A percentile compares a stretch with the other conserved stretches of the same genome.
These are phyloP conservation scores for Debaryomycetaceae sp. DNA, from an alignment of 1,139 yeast genomes.

Conservation along the genomic window DNA sequence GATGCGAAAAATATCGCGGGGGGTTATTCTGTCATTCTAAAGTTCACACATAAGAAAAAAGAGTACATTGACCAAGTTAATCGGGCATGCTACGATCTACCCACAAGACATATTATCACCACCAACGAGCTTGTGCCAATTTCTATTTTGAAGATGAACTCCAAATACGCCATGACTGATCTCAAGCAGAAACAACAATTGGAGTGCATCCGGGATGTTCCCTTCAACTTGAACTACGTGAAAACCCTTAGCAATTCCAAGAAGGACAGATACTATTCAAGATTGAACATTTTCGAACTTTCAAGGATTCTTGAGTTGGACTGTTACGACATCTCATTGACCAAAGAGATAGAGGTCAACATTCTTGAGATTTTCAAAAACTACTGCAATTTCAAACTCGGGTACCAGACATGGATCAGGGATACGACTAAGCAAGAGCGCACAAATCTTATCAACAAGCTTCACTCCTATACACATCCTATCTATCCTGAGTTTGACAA, in stretches of 20 bases:
- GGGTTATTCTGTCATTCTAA: not conserved
- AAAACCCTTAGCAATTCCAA: constrained; percentile 6
- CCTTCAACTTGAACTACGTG: constrained; percentile 4
- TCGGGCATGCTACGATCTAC: not conserved
- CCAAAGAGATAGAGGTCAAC: constrained; percentile 46
- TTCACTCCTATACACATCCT: constrained; percentile 43
- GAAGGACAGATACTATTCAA: constrained; percentile 21
- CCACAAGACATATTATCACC: not conserved
- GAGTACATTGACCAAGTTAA: not conserved
- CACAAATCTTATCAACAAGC: constrained; percentile 42
- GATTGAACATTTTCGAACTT: constrained; percentile 27
- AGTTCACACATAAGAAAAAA: not conserved
- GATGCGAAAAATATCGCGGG: not conserved
- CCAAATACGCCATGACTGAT: constrained; percentile 1
- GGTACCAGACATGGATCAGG: constrained; percentile 77
- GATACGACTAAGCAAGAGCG: constrained; percentile 61
- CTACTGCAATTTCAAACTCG: constrained; percentile 64
- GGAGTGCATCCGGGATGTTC: not conserved
- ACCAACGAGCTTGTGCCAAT: constrained; percentile 2
- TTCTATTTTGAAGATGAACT: constrained; percentile 3
- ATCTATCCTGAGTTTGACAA: constrained; percentile 50
- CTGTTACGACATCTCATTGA: constrained; percentile 19
- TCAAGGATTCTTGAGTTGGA: constrained; percentile 23
- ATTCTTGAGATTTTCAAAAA: constrained; percentile 55
- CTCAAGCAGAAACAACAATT: not conserved